Base-by-base conservation (phyloP, 2,329 filamentous ascomycete species). In the Calonectria multiphialidica region DNA sequence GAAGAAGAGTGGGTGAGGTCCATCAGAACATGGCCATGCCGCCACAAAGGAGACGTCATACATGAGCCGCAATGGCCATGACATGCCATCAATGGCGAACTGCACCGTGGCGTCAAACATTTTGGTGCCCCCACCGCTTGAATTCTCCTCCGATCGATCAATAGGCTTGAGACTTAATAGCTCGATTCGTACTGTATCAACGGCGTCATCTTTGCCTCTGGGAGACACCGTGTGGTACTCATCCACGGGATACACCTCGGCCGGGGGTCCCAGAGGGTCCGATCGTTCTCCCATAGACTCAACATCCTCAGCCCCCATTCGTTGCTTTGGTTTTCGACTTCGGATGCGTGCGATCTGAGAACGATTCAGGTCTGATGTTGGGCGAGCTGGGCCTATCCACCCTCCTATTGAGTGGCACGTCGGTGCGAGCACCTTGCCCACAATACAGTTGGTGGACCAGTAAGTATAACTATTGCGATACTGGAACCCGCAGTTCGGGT, bases 391-490 rank as follows among this genome's bases (percentile, higher is more conserved):
- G 0, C 93, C 93, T 45, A 95, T 86, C 93, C 93, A 95, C 28
- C 93, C 93, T 50, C 90, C 93, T 23, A 94, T 88, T 67, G 93
- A 89, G 74, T 89, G 90, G 76, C 93, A 94, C 0, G 93, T 94
- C 28, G 93, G 91, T 45, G 91, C 93, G 9, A 95, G 86, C 3
- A 95, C 93, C 79, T 94, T 95, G 44, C 93, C 93, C 2, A 95
- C 91, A 69, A 95, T 93, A 76, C 89, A 93, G 23, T 89, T 87
- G 15, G 91, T 89, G 3, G 93, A 91, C 93, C 93, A 95, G 85
- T 95, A 95, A 1, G 93, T 95, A 79, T 93, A 93, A 69, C 91
- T 92, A 77, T 86, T 89, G 70, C 92, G 91, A 80, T 95, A 95
- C 83, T 95, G 93, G 79, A 95, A 95, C 18, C 93, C 93, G 74